Percentiles rank a stretch among this genome's conserved stretches.
These are phyloP conservation scores for Lepraria neglecta DNA, from an alignment of 495 filamentous ascomycete genomes.

Conservation along the genomic window DNA sequence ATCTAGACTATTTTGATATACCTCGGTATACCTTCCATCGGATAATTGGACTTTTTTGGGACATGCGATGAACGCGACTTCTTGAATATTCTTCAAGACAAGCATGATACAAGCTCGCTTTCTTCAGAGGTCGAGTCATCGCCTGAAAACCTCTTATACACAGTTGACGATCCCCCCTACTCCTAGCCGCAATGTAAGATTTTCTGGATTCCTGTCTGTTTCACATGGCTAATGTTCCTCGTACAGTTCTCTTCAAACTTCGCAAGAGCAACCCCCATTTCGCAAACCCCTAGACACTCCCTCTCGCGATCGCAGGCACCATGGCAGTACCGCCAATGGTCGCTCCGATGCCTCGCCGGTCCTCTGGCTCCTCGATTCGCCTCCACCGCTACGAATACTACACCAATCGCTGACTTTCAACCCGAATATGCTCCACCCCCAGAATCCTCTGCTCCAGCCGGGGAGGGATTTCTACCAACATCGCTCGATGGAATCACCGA, in stretches of 20 bases:
- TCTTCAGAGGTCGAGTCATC: slow-evolving; percentile 9
- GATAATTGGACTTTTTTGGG: not conserved
- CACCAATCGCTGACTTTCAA: slow-evolving; percentile 15
- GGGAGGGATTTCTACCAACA: not conserved
- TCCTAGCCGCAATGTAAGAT: not conserved
- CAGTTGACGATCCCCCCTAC: not conserved
- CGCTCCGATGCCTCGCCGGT: not conserved
- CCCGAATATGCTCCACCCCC: slow-evolving; percentile 4
- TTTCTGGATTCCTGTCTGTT: not conserved
- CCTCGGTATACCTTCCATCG: slow-evolving; percentile 11
- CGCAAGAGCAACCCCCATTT: not conserved
- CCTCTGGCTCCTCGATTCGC: not conserved
- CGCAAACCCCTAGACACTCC: not conserved
- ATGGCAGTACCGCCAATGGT: slow-evolving; percentile 3
- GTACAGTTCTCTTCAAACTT: slow-evolving; percentile 9
- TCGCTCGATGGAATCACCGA: slow-evolving; percentile 37
- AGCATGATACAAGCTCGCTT: slow-evolving; percentile 17
- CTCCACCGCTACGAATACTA: slow-evolving; percentile 1
- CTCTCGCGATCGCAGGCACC: not conserved
- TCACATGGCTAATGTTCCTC: not conserved
- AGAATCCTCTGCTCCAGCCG: not conserved
- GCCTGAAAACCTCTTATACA: not conserved
- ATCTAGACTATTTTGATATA: too few relatives aligned
- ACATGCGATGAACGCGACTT: not conserved
- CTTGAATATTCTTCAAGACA: not conserved